Conservation (phyloP, 495 filamentous ascomycete species). For the Penicillium manginii region DNA sequence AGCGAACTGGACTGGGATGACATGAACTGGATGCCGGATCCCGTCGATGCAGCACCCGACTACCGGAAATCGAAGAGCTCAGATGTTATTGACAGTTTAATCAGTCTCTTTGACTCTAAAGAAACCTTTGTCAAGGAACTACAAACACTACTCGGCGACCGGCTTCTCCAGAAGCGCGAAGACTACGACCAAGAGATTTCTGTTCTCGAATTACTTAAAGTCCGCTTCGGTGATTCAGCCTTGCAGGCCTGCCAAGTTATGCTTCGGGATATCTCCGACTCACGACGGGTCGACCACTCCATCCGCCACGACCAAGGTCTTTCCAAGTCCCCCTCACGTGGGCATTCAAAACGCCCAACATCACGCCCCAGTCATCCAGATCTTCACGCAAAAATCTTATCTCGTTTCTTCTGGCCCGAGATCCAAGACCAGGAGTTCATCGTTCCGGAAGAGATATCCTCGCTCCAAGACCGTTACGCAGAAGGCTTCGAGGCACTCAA, state of each 20-base stretch:
- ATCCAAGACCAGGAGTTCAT: conserved; percentile 77
- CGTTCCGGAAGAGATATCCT: conserved; percentile 64
- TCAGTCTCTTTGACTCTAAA: conserved; percentile 82
- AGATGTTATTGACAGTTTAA: conserved; percentile 90
- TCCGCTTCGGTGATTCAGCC: conserved; percentile 81
- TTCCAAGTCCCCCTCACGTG: conserved; percentile 13
- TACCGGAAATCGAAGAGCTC: conserved; percentile 86
- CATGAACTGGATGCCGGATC: conserved; percentile 89
- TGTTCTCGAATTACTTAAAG: conserved; percentile 85
- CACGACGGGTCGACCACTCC: conserved; percentile 66
- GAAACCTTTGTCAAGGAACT: conserved; percentile 94
- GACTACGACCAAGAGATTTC: conserved; percentile 76
- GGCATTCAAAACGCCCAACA: background rate
- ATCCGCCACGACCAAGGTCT: conserved; percentile 59
- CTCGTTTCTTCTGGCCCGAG: conserved; percentile 91
- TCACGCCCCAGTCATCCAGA: conserved; percentile 32
- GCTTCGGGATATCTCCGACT: conserved; percentile 92
- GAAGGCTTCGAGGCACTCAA: conserved; percentile 79
- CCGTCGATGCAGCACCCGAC: conserved; percentile 88
- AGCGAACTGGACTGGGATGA: conserved; percentile 86
- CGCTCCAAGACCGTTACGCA: conserved; percentile 71
- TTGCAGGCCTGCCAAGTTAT: conserved; percentile 95
- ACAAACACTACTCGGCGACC: conserved; percentile 79
- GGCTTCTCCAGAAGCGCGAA: conserved; percentile 71
- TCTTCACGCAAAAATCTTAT: conserved; percentile 83